Conservation (phyloP, 176 grass and related monocot genomes). For the Musa schizocarpa region DNA sequence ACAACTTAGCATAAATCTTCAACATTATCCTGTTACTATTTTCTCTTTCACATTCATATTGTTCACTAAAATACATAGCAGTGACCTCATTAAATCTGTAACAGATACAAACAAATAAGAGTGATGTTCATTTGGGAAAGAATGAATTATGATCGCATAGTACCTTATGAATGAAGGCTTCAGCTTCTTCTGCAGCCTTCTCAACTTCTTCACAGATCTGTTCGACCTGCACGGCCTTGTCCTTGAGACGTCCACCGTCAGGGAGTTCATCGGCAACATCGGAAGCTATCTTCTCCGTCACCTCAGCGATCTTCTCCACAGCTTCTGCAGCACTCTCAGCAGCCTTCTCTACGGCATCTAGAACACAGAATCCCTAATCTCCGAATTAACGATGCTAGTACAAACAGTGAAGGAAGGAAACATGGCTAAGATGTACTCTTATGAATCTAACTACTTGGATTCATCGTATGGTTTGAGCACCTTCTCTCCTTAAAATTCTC, state of each 20-base stretch:
- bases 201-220: slow-evolving; percentile 54
- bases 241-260: slow-evolving; percentile 28
- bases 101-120: no score
- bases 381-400: not conserved
- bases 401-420: not conserved
- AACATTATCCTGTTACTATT: no score
- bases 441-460: not conserved
- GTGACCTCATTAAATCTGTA: no score
- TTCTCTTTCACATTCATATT: no score
- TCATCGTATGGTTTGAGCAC: not conserved
- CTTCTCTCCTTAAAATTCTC: slow-evolving; percentile 36
- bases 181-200: slow-evolving; percentile 49
- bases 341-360: slow-evolving; percentile 34
- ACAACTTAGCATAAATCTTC: no score
- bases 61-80: no score
- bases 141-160: not conserved
- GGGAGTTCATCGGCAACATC: slow-evolving; percentile 46
- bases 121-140: not conserved
- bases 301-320: slow-evolving; percentile 55
- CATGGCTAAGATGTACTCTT: no score
- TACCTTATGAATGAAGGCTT: slow-evolving; percentile 60
- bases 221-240: slow-evolving; percentile 35
- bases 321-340: slow-evolving; percentile 32
- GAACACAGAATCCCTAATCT: not conserved
- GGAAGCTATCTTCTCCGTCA: slow-evolving; percentile 43